A percentile compares a stretch with the other conserved stretches of the same genome.
Evolutionary conservation across 345 rosid genomes (phyloP).

Genomic region (Dipteronia dyeriana): DNA sequence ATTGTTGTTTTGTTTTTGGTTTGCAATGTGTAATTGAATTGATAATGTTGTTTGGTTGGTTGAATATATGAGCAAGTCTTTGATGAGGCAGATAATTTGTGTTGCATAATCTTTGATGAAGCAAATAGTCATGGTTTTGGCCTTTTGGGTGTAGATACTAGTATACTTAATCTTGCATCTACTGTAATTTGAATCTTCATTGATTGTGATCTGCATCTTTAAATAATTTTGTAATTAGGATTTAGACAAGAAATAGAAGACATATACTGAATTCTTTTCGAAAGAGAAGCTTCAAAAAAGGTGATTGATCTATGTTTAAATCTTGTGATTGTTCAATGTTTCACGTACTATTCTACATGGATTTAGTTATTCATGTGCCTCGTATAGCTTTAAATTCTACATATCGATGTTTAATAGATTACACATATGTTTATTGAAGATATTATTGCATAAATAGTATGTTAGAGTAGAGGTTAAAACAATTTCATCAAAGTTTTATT

Average conservation of each 20-base stretch:
- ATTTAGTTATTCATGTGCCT: background rate
- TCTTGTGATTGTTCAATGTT: background rate
- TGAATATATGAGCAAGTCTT: constrained; percentile 37
- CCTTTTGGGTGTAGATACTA: background rate
- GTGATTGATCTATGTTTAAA: constrained; percentile 28
- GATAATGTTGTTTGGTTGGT: too few relatives aligned
- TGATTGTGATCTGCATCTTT: constrained; percentile 20
- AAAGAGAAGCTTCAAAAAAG: constrained; percentile 79
- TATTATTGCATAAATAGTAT: too few relatives aligned
- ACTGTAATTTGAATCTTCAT: background rate
- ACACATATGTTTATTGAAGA: too few relatives aligned
- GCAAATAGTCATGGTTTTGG: constrained; percentile 42
- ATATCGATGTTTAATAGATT: too few relatives aligned
- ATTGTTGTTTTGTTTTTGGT: too few relatives aligned
- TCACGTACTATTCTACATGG: background rate
- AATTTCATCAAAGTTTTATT: too few relatives aligned
- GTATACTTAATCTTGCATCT: background rate
- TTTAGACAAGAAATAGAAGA: constrained; percentile 92
- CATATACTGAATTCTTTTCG: constrained; percentile 71
- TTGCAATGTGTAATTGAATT: too few relatives aligned
- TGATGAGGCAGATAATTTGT: constrained; percentile 79
- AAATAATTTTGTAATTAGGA: constrained; percentile 91
- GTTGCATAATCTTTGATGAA: too few relatives aligned
- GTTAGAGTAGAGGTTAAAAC: too few relatives aligned
- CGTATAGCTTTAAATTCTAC: too few relatives aligned